phyloP scores from a whole-genome alignment of 257 asterid species.

The Solanum acaule region DNA sequence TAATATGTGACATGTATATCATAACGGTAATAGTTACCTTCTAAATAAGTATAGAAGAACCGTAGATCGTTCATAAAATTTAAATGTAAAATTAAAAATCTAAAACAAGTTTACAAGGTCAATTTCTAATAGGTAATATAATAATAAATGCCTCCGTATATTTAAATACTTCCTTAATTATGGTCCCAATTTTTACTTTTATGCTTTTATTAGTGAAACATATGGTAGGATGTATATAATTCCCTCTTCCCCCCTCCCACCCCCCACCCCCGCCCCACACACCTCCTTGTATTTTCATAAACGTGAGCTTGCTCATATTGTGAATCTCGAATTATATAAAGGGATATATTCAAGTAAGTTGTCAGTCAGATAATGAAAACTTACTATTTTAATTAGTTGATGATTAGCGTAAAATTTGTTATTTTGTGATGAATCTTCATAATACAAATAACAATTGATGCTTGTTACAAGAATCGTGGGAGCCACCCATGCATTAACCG shows the following conservation, averaged over 20 bases:
- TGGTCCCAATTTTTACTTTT: neutral
- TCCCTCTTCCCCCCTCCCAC: neutral
- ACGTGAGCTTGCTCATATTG: neutral
- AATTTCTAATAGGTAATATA: neutral
- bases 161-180: neutral
- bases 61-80: too few relatives aligned
- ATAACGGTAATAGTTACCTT: too few relatives aligned
- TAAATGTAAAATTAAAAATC: too few relatives aligned
- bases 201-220: neutral
- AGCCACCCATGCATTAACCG: too few relatives aligned
- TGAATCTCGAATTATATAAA: neutral
- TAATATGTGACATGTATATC: too few relatives aligned
- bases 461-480: too few relatives aligned
- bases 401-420: too few relatives aligned
- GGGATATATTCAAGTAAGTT: neutral
- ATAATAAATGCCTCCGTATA: neutral
- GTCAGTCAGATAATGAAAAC: neutral
- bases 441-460: too few relatives aligned
- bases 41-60: too few relatives aligned
- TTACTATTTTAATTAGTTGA: neutral
- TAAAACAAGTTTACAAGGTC: neutral
- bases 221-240: neutral
- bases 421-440: too few relatives aligned
- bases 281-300: neutral
- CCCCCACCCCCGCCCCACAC: neutral